Evolutionary conservation across 352 stramenopile species (phyloP).

Genomic region (Globisporangium cystogenes): DNA sequence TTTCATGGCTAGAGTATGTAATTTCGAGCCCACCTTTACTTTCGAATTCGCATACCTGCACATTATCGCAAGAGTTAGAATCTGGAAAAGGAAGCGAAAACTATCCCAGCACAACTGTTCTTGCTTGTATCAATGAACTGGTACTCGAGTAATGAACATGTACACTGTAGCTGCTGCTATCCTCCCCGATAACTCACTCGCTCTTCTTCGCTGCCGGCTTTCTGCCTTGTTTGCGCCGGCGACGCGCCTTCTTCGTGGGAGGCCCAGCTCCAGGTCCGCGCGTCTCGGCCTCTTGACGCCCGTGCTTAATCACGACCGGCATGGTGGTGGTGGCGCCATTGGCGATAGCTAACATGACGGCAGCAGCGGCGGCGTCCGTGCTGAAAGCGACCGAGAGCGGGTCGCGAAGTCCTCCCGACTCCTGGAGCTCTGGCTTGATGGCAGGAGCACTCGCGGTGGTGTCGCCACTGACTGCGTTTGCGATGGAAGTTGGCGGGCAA

Average conservation of each 20-base stretch:
- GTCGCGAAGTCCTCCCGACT: neutral
- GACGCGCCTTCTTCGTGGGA: neutral
- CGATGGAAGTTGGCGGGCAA: too few relatives aligned
- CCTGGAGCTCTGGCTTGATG: neutral
- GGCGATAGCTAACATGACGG: neutral
- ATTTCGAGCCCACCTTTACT: too few relatives aligned
- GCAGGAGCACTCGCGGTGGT: neutral
- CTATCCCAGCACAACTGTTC: too few relatives aligned
- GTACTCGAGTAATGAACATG: too few relatives aligned
- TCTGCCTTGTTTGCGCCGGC: neutral
- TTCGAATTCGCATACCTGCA: too few relatives aligned
- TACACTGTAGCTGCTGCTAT: neutral
- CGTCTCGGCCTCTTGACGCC: neutral
- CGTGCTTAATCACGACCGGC: neutral
- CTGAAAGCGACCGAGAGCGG: neutral
- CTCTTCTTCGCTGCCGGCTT: neutral
- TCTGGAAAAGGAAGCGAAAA: too few relatives aligned
- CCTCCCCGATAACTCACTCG: neutral
- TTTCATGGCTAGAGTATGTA: too few relatives aligned
- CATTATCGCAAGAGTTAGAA: too few relatives aligned
- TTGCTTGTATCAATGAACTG: too few relatives aligned
- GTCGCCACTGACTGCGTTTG: neutral
- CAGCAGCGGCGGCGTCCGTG: neutral
- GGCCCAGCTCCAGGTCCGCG: neutral
- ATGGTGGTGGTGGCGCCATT: neutral